Conservation (phyloP, 2,329 filamentous ascomycete species). For the Grosmannia clavigera region DNA sequence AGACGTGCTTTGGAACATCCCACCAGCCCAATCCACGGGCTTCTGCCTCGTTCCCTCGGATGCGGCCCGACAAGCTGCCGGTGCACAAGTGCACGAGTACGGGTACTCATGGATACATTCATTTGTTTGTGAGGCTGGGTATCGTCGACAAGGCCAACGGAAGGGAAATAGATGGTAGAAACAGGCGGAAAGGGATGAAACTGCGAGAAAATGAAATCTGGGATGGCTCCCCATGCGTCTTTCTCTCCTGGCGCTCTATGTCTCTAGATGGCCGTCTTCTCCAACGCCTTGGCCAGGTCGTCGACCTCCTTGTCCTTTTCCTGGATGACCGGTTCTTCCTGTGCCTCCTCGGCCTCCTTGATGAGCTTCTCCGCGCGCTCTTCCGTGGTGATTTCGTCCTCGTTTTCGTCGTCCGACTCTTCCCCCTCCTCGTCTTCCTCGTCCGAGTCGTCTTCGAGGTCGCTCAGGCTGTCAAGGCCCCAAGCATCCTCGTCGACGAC, state of each 20-base stretch:
- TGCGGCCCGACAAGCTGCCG: not conserved
- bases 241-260: not conserved
- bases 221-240: not conserved
- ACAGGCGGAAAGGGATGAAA: not conserved
- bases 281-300: conserved; percentile 60
- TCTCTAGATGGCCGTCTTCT: conserved; percentile 49
- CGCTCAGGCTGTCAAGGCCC: conserved; percentile 76
- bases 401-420: conserved; percentile 39
- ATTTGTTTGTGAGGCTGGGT: not conserved
- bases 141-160: not conserved
- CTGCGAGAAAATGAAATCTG: not conserved
- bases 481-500: conserved; percentile 64
- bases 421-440: conserved; percentile 58
- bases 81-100: not conserved
- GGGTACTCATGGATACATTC: not conserved
- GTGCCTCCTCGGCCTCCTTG: conserved; percentile 58
- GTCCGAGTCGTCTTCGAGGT: conserved; percentile 66
- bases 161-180: not conserved
- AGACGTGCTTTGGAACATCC: not conserved
- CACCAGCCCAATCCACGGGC: not conserved
- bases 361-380: conserved; percentile 57
- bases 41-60: not conserved
- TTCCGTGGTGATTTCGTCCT: conserved; percentile 44
- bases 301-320: conserved; percentile 69
- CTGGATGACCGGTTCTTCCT: conserved; percentile 61